Conservation (phyloP, 1,284 basidiomycete species). For the Ceratobasidium sp. region DNA sequence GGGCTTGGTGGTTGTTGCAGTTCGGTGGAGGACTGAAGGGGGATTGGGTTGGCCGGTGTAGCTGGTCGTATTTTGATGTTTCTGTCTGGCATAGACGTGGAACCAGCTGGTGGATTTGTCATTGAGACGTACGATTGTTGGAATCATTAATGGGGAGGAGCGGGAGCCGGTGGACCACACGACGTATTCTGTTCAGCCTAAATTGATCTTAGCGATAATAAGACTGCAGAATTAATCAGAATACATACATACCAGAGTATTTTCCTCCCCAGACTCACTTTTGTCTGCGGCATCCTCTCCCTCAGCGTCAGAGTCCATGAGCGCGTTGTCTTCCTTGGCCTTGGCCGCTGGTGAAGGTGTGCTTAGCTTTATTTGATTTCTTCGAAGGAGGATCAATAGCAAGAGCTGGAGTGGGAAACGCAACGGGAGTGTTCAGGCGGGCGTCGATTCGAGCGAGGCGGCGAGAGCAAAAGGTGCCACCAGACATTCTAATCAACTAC, state of each 20-base stretch:
- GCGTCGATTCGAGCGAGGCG: neutral
- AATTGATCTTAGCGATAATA: no score
- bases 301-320: constrained; percentile 20
- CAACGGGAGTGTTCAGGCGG: neutral
- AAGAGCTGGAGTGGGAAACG: neutral
- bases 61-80: neutral
- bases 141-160: neutral
- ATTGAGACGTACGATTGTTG: neutral
- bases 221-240: no score
- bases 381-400: neutral
- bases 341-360: constrained; percentile 8
- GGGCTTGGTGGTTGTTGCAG: neutral
- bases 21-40: constrained; percentile 27
- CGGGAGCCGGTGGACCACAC: neutral
- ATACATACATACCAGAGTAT: neutral
- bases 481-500: neutral
- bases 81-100: neutral
- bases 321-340: constrained; percentile 7
- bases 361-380: neutral
- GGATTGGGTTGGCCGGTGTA: neutral
- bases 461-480: constrained; percentile 17
- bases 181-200: no score
- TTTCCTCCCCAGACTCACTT: neutral
- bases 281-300: neutral
- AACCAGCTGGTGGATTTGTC: neutral